Conservation (phyloP, 768 basidiomycete species). For the Punctularia strigosozonata region DNA sequence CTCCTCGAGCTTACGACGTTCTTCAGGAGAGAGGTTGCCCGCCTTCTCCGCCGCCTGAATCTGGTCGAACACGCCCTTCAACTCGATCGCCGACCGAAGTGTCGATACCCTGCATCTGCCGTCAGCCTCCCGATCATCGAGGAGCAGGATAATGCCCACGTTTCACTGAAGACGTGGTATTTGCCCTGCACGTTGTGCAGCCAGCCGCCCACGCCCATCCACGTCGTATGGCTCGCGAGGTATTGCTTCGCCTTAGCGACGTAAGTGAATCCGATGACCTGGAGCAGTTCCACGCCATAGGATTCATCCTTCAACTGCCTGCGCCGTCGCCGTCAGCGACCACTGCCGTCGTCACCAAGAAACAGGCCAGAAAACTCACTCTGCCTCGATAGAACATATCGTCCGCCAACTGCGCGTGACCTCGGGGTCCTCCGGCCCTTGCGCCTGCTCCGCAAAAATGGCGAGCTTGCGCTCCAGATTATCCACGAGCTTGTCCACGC, state of each 20-base stretch:
- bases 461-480: slow-evolving; percentile 73
- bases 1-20: slow-evolving; percentile 76
- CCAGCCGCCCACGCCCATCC: slow-evolving; percentile 85
- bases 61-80: slow-evolving; percentile 85
- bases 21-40: slow-evolving; percentile 67
- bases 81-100: slow-evolving; percentile 74
- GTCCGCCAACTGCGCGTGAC: slow-evolving; percentile 64
- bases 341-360: background rate
- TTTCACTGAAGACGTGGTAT: slow-evolving; percentile 90
- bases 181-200: slow-evolving; percentile 86
- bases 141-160: slow-evolving; percentile 35
- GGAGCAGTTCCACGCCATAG: slow-evolving; percentile 77
- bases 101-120: slow-evolving; percentile 59
- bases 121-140: background rate
- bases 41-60: slow-evolving; percentile 84
- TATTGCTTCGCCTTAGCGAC: slow-evolving; percentile 72
- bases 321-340: slow-evolving; percentile 1
- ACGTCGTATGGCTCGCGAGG: slow-evolving; percentile 56
- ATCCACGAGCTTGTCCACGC: slow-evolving; percentile 65
- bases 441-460: slow-evolving; percentile 80
- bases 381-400: slow-evolving; percentile 73
- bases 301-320: slow-evolving; percentile 80
- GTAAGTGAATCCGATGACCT: slow-evolving; percentile 83
- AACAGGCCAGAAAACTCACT: slow-evolving; percentile 36
- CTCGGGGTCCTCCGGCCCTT: slow-evolving; percentile 53